phyloP scores from a whole-genome alignment of 2,329 filamentous ascomycete genomes.

The Esteya vermicola region DNA sequence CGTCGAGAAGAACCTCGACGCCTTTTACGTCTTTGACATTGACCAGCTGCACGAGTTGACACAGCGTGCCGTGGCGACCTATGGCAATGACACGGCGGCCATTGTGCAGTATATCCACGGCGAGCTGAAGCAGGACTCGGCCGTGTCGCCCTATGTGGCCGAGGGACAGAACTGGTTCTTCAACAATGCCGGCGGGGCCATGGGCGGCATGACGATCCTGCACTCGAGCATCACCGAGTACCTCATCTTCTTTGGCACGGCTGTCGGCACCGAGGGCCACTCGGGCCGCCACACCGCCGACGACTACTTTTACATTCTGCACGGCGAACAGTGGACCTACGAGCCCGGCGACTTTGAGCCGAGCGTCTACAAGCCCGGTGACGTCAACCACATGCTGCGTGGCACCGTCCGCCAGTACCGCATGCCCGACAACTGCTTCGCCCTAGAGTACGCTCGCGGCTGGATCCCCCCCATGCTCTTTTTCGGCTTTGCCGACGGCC shows the following conservation, averaged over 20 bases:
- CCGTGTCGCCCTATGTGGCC: constrained; percentile 42
- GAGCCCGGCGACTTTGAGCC: constrained; percentile 50
- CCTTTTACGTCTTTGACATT: constrained; percentile 64
- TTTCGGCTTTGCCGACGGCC: constrained; percentile 73
- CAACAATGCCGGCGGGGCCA: constrained; percentile 82
- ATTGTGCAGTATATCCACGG: constrained; percentile 57
- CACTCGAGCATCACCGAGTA: constrained; percentile 84
- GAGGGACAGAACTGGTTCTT: constrained; percentile 73
- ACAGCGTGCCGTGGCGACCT: constrained; percentile 46
- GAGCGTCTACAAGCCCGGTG: constrained; percentile 56
- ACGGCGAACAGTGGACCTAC: constrained; percentile 65
- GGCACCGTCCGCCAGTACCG: constrained; percentile 70
- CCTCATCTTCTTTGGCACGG: constrained; percentile 75
- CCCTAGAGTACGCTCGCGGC: constrained; percentile 69
- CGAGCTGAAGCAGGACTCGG: constrained; percentile 46
- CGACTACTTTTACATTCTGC: constrained; percentile 88
- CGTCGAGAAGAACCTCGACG: constrained; percentile 42
- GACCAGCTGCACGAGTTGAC: constrained; percentile 55
- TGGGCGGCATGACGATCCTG: constrained; percentile 85
- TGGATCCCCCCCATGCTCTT: constrained; percentile 91
- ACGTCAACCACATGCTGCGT: constrained; percentile 56
- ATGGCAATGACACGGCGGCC: constrained; percentile 61
- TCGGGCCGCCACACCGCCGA: constrained; percentile 79
- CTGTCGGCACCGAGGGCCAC: constrained; percentile 78
- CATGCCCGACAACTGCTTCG: constrained; percentile 65